phyloP scores from a whole-genome alignment of 1,284 basidiomycete genomes.

The Golubevia sp. region DNA sequence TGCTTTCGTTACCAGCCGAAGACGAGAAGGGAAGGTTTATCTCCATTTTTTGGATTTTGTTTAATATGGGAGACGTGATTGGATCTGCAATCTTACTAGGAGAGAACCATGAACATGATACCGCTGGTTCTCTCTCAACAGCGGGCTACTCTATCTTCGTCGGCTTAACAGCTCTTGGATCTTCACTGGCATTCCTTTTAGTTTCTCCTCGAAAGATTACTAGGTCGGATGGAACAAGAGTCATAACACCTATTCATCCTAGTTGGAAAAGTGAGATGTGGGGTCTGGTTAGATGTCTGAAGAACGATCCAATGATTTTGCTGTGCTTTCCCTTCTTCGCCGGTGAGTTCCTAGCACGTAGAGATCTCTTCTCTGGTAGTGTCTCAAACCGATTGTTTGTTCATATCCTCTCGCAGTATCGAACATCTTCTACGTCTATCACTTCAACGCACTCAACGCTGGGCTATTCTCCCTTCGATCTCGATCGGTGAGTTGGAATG shows the following conservation, averaged over 20 bases:
- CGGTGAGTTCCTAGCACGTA: too few relatives aligned
- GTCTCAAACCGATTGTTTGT: neutral
- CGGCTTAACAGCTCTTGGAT: too few relatives aligned
- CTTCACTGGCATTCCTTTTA: neutral
- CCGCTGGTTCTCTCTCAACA: too few relatives aligned
- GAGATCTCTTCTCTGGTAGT: neutral
- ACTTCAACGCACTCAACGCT: neutral
- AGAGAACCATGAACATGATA: too few relatives aligned
- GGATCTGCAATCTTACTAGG: constrained; percentile 44
- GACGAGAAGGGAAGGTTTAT: constrained; percentile 24
- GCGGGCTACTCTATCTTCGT: too few relatives aligned
- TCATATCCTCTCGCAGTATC: neutral
- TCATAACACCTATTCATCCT: constrained; percentile 33
- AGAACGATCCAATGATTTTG: constrained; percentile 26
- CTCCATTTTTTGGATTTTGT: neutral
- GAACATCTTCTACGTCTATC: constrained; percentile 2
- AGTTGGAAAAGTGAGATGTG: constrained; percentile 34
- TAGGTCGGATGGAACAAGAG: constrained; percentile 32
- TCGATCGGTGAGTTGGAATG: neutral
- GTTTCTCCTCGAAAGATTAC: constrained; percentile 18
- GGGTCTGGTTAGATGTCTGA: constrained; percentile 24
- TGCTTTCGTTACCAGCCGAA: constrained; percentile 41
- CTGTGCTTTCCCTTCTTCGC: constrained; percentile 42
- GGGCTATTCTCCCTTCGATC: neutral
- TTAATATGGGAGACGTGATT: constrained; percentile 38